Percentiles rank a stretch among this genome's conserved stretches.
These are phyloP conservation scores for Melaleuca alternifolia DNA, from an alignment of 345 rosid genomes.

Conservation along the genomic window DNA sequence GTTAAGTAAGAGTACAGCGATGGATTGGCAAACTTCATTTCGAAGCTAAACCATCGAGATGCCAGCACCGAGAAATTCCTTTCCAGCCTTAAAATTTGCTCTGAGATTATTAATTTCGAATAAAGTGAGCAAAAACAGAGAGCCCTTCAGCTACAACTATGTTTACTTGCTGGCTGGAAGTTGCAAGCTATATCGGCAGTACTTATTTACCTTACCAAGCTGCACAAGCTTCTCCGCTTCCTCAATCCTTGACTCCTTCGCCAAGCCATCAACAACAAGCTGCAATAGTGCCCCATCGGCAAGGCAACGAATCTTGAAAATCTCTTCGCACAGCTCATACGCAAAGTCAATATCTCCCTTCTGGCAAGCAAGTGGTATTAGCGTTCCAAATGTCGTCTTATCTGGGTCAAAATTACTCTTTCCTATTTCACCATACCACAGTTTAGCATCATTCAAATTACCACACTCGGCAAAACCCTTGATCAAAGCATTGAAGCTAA, in stretches of 20 bases:
- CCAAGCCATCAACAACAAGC: slow-evolving; percentile 41
- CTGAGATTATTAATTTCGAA: not conserved
- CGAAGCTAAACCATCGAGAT: not conserved
- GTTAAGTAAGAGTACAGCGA: not conserved
- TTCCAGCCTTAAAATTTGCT: not conserved
- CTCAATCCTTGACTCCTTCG: slow-evolving; percentile 29
- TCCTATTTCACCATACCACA: slow-evolving; percentile 37
- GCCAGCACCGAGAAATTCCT: not conserved
- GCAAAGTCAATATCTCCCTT: slow-evolving; percentile 50
- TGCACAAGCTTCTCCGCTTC: slow-evolving; percentile 54
- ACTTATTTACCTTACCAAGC: slow-evolving; percentile 27
- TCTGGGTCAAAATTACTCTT: slow-evolving; percentile 19
- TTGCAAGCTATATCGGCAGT: slow-evolving; percentile 21
- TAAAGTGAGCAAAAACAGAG: not conserved
- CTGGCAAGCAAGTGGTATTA: slow-evolving; percentile 36
- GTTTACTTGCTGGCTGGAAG: slow-evolving; percentile 13
- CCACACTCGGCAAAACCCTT: slow-evolving; percentile 31
- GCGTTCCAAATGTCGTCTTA: slow-evolving; percentile 19
- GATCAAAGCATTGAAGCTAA: slow-evolving; percentile 49
- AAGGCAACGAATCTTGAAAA: slow-evolving; percentile 9
- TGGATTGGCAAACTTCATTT: not conserved
- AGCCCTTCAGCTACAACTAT: not conserved
- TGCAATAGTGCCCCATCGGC: slow-evolving; percentile 30
- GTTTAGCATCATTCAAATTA: slow-evolving; percentile 34
- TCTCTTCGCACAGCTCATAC: slow-evolving; percentile 28